Percentiles rank a stretch among this genome's conserved stretches.
phyloP scores from a whole-genome alignment of 257 asterid genomes.

The Lavandula angustifolia region DNA sequence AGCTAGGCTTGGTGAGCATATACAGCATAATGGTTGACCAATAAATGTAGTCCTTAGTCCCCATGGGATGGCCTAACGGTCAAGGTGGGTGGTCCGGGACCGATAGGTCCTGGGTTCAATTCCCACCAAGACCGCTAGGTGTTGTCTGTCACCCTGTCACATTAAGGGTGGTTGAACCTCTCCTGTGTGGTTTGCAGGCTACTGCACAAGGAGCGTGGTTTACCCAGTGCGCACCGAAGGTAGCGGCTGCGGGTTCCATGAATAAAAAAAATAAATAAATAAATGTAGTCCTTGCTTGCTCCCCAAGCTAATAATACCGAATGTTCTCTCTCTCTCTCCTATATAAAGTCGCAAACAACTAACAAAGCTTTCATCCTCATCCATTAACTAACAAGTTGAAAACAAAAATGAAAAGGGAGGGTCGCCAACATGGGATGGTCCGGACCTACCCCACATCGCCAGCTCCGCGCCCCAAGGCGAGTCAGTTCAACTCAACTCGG shows the following conservation, averaged over 20 bases:
- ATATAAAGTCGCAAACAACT: conserved; percentile 20
- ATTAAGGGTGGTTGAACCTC: no score
- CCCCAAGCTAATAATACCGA: conserved; percentile 35
- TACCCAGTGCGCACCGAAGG: no score
- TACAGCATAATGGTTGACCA: conserved; percentile 38
- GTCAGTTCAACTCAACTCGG: conserved; percentile 39
- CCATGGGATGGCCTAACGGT: no score
- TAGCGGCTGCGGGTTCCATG: no score
- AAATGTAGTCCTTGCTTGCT: conserved; percentile 32
- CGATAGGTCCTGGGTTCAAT: no score
- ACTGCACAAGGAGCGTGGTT: no score
- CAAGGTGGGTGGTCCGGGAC: no score
- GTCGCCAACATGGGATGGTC: conserved; percentile 68
- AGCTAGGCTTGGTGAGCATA: conserved; percentile 45
- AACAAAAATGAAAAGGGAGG: conserved; percentile 60
- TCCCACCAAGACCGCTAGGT: no score
- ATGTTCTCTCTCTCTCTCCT: not conserved
- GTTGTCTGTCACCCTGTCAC: no score
- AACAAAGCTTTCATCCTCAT: conserved; percentile 18
- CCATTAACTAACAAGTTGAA: conserved; percentile 15
- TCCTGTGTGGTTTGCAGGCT: no score
- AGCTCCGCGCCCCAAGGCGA: conserved; percentile 34
- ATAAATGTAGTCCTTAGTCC: no score
- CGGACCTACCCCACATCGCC: conserved; percentile 42
- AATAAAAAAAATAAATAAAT: no score